Evolutionary conservation across 441 rosid species (phyloP), one percentile per base, ranked within the genome.

Genomic region (Erysimum pusillum): DNA sequence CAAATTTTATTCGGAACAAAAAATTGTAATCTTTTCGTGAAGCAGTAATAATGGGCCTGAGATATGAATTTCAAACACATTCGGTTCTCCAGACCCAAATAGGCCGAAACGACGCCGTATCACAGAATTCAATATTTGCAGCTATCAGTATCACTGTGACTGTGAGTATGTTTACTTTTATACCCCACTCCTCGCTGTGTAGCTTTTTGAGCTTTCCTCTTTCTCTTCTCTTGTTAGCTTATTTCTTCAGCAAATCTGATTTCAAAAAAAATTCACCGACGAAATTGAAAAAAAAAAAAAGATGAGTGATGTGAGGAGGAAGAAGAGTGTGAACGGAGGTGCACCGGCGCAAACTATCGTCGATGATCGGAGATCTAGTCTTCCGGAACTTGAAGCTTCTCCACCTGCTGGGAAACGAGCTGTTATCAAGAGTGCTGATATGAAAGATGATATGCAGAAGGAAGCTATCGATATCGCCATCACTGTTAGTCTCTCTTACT

Each of bases 391-490:
- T 9, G 82, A 74, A 25, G 63, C 85, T 32, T 77, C 84, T 4
- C 63, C 78, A 41, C 76, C 90, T 20, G 48, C 76, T 46, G 79
- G 82, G 54, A 89, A 85, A 79, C 84, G 86, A 85, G 82, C 91
- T 83, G 73, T 84, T 75, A 83, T 96, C 76, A 96, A 93, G 84
- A 96, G 95, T 82, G 98, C 98, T 76, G 99, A 96, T 85, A 96
- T 96, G 99, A 96, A 90, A 79, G 98, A 93, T 0, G 97, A 89
- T 73, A 78, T 91, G 96, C 99, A 96, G 82, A 90, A 87, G 59
- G 99, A 96, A 51, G 99, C 98, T 32, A 79, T 96, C 59, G 93
- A 91, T 7, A 87, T 96, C 67, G 94, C 99, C 67, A 77, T 89
- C 75, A 81, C 90, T 25, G 99, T 96, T 74, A 63, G 80, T 11